phyloP scores from a whole-genome alignment of 2,329 filamentous ascomycete species.

The Colletotrichum orchidophilum region DNA sequence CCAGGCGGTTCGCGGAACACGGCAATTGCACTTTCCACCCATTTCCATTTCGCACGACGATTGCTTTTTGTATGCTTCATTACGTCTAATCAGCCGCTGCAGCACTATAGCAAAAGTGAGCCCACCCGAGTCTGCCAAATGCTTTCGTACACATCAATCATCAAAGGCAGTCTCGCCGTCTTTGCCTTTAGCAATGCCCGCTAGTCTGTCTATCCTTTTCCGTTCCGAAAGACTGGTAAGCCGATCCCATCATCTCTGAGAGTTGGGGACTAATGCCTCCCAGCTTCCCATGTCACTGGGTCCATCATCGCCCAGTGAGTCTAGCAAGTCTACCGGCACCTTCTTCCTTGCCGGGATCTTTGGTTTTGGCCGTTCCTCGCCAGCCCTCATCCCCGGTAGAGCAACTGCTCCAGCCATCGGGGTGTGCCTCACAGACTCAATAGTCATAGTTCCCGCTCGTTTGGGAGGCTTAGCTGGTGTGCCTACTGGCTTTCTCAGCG shows the following conservation, averaged over 20 bases:
- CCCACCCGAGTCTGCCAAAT: not conserved
- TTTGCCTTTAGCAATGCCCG: not conserved
- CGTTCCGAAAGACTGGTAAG: not conserved
- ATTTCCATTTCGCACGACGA: not conserved
- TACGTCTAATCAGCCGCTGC: not conserved
- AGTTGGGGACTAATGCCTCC: slow-evolving; percentile 63
- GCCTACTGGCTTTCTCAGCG: slow-evolving; percentile 21
- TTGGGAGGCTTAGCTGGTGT: slow-evolving; percentile 20
- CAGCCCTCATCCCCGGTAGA: slow-evolving; percentile 30
- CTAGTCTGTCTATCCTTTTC: not conserved
- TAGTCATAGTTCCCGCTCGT: slow-evolving; percentile 8
- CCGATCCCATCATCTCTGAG: slow-evolving; percentile 12
- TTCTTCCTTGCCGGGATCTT: slow-evolving; percentile 29
- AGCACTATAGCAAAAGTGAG: not conserved
- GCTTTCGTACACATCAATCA: not conserved
- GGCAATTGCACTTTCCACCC: not conserved
- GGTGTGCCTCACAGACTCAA: slow-evolving; percentile 19
- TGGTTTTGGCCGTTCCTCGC: slow-evolving; percentile 21
- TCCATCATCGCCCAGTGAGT: slow-evolving; percentile 58
- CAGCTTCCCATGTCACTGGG: slow-evolving; percentile 59
- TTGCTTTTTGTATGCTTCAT: slow-evolving; percentile 1
- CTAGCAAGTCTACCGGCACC: slow-evolving; percentile 52
- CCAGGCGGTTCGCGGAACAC: slow-evolving; percentile 10
- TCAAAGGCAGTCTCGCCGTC: not conserved
- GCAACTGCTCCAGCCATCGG: slow-evolving; percentile 29